Conservation (phyloP, 768 basidiomycete species). For the Collybia sp. region DNA sequence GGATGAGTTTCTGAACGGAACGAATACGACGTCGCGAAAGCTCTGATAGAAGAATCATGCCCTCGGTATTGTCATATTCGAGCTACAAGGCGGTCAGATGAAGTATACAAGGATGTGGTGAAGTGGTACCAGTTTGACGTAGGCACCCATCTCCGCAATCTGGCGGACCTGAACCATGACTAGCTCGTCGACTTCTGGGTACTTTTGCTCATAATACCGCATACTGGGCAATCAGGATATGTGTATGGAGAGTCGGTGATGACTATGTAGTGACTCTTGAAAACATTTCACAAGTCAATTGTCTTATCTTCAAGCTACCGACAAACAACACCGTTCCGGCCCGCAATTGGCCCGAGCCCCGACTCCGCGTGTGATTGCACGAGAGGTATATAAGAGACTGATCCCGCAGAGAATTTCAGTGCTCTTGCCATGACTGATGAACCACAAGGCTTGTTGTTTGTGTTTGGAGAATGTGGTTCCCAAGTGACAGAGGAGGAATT, state of each 20-base stretch:
- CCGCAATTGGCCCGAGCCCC: too few relatives aligned
- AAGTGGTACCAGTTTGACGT: conserved; percentile 86
- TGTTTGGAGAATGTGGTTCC: conserved; percentile 21
- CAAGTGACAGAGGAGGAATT: conserved; percentile 24
- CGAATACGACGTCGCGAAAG: conserved; percentile 93
- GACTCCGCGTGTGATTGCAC: too few relatives aligned
- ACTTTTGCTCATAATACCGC: conserved; percentile 92
- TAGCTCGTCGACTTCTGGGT: conserved; percentile 95
- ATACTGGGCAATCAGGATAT: conserved; percentile 30
- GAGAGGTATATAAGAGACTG: not conserved
- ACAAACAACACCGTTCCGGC: too few relatives aligned
- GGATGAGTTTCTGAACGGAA: conserved; percentile 96
- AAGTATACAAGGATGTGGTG: not conserved
- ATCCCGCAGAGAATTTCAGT: not conserved
- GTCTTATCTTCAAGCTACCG: too few relatives aligned
- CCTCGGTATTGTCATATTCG: conserved; percentile 98
- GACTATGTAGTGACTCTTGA: too few relatives aligned
- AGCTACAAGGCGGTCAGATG: conserved; percentile 45
- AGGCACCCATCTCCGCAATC: conserved; percentile 99
- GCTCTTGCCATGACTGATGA: not conserved
- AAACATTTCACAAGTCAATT: too few relatives aligned
- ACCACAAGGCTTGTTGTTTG: conserved; percentile 8
- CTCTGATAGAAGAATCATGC: conserved; percentile 99
- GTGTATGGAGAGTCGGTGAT: too few relatives aligned
- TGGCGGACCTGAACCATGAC: conserved; percentile 99